Evolutionary conservation across 305 asterid genomes (phyloP).

Genomic region (Fraxinus platypoda): DNA sequence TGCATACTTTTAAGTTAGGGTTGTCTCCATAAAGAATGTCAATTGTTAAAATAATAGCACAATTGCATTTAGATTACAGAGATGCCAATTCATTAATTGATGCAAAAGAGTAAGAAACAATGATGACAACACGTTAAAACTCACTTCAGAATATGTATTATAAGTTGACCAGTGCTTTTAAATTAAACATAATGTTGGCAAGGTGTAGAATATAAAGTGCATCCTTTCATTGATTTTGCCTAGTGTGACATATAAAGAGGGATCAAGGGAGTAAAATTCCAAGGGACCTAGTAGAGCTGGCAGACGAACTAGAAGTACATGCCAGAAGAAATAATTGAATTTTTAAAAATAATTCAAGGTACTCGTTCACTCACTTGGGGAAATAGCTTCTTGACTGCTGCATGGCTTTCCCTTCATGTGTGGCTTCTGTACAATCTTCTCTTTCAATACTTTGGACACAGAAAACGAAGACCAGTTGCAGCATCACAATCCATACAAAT

Average conservation of each 20-base stretch:
- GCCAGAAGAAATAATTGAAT: background rate
- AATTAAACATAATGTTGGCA: background rate
- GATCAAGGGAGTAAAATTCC: background rate
- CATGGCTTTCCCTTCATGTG: constrained; percentile 32
- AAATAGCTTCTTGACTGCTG: constrained; percentile 47
- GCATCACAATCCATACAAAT: constrained; percentile 15
- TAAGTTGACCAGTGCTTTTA: background rate
- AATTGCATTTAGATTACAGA: background rate
- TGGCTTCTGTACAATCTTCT: constrained; percentile 36
- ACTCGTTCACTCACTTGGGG: constrained; percentile 64
- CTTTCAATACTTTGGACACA: constrained; percentile 46
- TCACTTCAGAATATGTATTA: background rate
- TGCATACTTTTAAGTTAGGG: background rate
- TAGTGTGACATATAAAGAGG: background rate
- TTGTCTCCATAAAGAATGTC: background rate
- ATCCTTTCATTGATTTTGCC: background rate
- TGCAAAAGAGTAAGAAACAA: background rate
- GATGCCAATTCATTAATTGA: background rate
- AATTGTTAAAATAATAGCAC: background rate
- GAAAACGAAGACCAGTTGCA: constrained; percentile 31
- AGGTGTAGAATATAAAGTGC: background rate
- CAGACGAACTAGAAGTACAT: background rate
- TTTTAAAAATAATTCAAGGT: constrained; percentile 5
- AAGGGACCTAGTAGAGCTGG: background rate
- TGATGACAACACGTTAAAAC: background rate